Evolutionary conservation across 371 early-diverging fungal species (phyloP), one percentile per base, ranked within the genome.

Genomic region (Mucor circinelloides): DNA sequence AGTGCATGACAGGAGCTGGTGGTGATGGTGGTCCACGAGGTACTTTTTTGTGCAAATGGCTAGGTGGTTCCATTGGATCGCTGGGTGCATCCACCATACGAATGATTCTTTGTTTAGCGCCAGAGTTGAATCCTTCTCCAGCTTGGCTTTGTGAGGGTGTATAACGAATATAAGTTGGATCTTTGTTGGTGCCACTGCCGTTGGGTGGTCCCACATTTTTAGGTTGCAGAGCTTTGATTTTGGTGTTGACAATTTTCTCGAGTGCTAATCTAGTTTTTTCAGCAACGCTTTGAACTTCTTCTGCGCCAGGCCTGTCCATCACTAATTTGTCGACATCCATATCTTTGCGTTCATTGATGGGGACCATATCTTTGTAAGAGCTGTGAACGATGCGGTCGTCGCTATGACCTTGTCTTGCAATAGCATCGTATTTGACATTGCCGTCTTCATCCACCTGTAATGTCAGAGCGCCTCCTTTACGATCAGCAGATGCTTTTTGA

Each of bases 61-160:
- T 90, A 17, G 98, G 93, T 46, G 99, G 99, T 65, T 94, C 97
- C 89, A 99, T 87, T 17, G 99, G 99, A 74, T 99, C 99, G 4
- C 90, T 86, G 19, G 96, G 98, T 66, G 95, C 95, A 64, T 97
- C 96, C 0, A 94, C 93, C 90, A 99, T 95, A 55, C 92, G 86
- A 70, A 99, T 94, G 54, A 99, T 92, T 38, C 99, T 83, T 58
- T 93, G 91, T 32, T 84, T 81, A 8, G 89, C 87, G 30, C 93
- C 89, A 27, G 90, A 85, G 63, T 90, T 89, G 64, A 83, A 85
- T 32, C 79, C 77, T 46, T 82, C 85, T 17, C 86, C 87, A 58
- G 81, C 86, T 25, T 69, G 66, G n/a, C 73, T 71, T 62, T 92
- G 87, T 28, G 88, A 87, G 7, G 97, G 96, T 59, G 96, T 96